Percentiles rank a stretch among this genome's conserved stretches.
These are phyloP conservation scores for Boletus vinaceobasis DNA, from an alignment of 768 basidiomycete species.

Conservation along the genomic window DNA sequence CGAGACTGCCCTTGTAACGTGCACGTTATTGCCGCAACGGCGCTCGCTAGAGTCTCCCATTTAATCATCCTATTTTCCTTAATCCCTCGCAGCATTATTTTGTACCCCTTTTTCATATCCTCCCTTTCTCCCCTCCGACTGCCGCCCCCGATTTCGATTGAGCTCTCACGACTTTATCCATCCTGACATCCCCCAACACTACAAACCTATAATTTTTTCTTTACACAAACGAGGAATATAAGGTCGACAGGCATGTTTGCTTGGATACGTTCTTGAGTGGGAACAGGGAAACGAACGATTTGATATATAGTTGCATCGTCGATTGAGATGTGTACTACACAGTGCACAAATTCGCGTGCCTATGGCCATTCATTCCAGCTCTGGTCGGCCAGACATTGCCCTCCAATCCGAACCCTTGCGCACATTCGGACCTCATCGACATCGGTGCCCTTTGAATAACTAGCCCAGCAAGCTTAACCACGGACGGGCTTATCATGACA, in stretches of 20 bases:
- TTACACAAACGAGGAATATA: constrained; percentile 3
- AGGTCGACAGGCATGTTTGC: constrained; percentile 1
- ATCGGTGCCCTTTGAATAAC: background rate
- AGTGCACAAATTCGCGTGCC: no score
- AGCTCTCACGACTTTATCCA: no score
- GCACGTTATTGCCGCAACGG: background rate
- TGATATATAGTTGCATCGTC: no score
- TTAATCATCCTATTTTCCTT: constrained; percentile 11
- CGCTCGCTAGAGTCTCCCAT: constrained; percentile 5
- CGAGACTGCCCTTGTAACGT: background rate
- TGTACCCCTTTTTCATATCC: constrained; percentile 11
- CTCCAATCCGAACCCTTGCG: background rate
- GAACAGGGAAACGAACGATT: background rate
- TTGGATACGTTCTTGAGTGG: background rate
- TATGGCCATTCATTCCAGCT: no score
- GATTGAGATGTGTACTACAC: no score
- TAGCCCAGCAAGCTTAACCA: background rate
- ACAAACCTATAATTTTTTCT: background rate
- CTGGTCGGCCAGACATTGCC: no score
- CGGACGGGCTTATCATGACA: background rate
- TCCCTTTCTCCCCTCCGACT: no score
- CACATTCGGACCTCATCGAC: background rate
- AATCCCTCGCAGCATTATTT: constrained; percentile 8
- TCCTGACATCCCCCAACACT: no score
- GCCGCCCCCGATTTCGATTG: no score